Conservation (phyloP, 1,139 yeast genomes). For the Geotrichum candidum region DNA sequence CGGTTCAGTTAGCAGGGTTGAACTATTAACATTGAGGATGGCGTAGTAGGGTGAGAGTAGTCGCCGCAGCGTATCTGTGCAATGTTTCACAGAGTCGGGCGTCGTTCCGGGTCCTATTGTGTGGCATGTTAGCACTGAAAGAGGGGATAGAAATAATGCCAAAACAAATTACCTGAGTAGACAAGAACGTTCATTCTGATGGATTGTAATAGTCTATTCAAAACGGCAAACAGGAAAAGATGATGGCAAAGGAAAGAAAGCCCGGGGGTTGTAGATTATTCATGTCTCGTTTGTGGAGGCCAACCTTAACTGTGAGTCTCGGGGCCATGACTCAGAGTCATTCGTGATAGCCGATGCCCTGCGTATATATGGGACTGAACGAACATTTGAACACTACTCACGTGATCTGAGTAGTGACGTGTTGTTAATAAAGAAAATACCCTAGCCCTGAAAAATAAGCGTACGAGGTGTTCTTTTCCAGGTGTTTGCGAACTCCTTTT, state of each 20-base stretch:
- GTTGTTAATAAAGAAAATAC: constrained; percentile 1
- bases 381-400: background rate
- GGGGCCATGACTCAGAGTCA: constrained; percentile 1
- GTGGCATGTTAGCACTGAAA: background rate
- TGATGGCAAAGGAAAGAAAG: background rate
- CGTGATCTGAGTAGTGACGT: constrained; percentile 7
- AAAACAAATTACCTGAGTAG: constrained; percentile 45
- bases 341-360: background rate
- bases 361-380: background rate
- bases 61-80: constrained; percentile 65
- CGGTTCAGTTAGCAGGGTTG: constrained; percentile 67
- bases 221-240: background rate
- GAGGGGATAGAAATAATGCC: background rate
- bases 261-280: background rate
- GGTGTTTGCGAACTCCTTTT: background rate
- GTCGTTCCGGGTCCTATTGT: constrained; percentile 73
- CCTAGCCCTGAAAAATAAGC: background rate
- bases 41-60: constrained; percentile 87
- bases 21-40: constrained; percentile 63
- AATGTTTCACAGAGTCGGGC: constrained; percentile 76
- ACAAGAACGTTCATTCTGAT: constrained; percentile 67
- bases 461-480: background rate
- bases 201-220: background rate
- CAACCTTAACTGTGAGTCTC: background rate
- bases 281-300: background rate